Percentiles rank a stretch among this genome's conserved stretches.
These are phyloP conservation scores for Dendrobium officinale DNA, from an alignment of 106 monocot genomes.

Conservation along the genomic window DNA sequence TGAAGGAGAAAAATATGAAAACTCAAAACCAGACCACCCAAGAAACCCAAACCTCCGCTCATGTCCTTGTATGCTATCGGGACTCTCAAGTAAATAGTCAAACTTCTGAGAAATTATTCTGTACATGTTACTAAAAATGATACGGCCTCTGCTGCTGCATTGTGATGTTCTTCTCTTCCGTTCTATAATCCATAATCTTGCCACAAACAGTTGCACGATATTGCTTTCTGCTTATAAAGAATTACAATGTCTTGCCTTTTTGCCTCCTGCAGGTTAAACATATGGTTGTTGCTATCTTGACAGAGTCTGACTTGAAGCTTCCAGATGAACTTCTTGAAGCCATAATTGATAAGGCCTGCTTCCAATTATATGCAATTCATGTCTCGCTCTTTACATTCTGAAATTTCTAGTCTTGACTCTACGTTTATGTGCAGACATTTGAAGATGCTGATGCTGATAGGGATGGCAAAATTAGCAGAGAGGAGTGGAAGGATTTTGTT, in stretches of 20 bases:
- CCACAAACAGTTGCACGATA: not conserved
- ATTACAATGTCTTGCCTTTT: not conserved
- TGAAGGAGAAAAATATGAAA: too few species aligned
- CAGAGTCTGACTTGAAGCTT: conserved; percentile 52
- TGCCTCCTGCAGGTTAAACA: conserved; percentile 49
- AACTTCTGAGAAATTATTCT: too few species aligned
- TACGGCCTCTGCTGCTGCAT: not conserved
- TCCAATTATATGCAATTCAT: not conserved
- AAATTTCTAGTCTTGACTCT: not conserved
- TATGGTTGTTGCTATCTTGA: conserved; percentile 70
- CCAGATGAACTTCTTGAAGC: conserved; percentile 58
- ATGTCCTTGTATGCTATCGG: too few species aligned
- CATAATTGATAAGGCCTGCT: conserved; percentile 68
- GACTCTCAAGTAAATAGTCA: too few species aligned
- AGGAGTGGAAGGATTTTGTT: conserved; percentile 79
- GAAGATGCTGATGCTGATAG: conserved; percentile 64
- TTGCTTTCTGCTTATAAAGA: not conserved
- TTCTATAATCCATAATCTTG: not conserved
- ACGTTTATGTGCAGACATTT: conserved; percentile 60
- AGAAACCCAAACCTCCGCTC: too few species aligned
- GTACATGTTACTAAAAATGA: not conserved
- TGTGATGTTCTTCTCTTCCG: not conserved
- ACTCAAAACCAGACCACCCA: too few species aligned
- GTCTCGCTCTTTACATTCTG: not conserved
- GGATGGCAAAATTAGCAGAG: conserved; percentile 76